These are phyloP conservation scores for Setaria italica DNA, from an alignment of 202 grass and related monocot species.

Conservation along the genomic window DNA sequence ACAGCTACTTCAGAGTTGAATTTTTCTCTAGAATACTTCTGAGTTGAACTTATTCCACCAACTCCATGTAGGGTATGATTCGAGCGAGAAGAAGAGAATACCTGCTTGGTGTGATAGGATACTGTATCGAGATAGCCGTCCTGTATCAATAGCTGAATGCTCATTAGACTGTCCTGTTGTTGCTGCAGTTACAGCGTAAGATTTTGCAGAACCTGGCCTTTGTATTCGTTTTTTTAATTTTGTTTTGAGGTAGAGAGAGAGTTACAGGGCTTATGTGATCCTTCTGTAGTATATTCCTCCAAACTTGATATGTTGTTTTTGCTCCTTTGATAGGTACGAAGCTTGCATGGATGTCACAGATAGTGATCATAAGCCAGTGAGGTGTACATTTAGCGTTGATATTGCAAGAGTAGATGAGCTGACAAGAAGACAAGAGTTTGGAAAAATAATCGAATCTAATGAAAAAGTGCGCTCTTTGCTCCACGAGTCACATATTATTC, in stretches of 20 bases:
- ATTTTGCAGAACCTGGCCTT: conserved; percentile 20
- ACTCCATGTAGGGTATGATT: conserved; percentile 82
- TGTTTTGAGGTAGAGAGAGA: background rate
- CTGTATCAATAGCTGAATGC: conserved; percentile 69
- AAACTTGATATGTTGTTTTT: conserved; percentile 1
- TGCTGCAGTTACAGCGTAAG: conserved; percentile 78
- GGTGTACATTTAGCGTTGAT: conserved; percentile 84
- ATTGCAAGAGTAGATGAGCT: conserved; percentile 83
- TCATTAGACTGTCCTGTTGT: conserved; percentile 85
- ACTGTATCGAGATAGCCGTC: conserved; percentile 89
- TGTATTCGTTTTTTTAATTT: background rate
- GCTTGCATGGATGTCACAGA: conserved; percentile 96
- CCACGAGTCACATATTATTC: conserved; percentile 65
- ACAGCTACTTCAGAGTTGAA: conserved; percentile 28
- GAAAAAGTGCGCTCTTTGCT: conserved; percentile 56
- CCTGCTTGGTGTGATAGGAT: conserved; percentile 98
- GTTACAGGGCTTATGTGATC: background rate
- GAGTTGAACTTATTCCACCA: conserved; percentile 3
- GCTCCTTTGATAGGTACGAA: conserved; percentile 69
- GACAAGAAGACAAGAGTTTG: conserved; percentile 81
- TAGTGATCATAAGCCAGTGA: conserved; percentile 98
- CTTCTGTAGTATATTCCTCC: conserved; percentile 8
- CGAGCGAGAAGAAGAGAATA: conserved; percentile 95
- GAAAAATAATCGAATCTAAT: conserved; percentile 66
- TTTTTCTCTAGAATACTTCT: background rate